Percentiles rank a stretch among this genome's conserved stretches.
phyloP scores from a whole-genome alignment of 805 yeast genomes.

The Komagataella phaffii region DNA sequence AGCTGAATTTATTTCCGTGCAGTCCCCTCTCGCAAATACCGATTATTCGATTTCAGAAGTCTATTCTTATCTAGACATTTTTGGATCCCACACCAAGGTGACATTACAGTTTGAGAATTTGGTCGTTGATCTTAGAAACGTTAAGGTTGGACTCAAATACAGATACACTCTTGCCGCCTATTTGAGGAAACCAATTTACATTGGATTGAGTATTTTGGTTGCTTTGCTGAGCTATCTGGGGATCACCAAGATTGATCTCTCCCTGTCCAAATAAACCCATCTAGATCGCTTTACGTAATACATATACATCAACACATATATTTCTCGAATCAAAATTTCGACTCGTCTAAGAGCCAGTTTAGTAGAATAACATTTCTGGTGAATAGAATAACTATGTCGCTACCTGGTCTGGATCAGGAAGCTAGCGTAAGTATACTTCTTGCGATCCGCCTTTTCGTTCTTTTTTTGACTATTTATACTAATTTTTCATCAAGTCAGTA shows the following conservation, averaged over 20 bases:
- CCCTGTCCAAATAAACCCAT: constrained; percentile 2
- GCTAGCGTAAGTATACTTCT: background rate
- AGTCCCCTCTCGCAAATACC: constrained; percentile 37
- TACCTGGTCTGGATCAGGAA: background rate
- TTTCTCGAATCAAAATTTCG: background rate
- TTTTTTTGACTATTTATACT: background rate
- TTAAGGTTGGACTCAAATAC: constrained; percentile 50
- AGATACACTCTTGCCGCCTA: constrained; percentile 38
- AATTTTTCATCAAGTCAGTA: background rate
- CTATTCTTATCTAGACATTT: constrained; percentile 56
- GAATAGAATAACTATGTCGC: background rate
- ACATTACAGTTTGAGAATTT: constrained; percentile 45
- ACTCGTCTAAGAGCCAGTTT: background rate
- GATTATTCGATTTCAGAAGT: constrained; percentile 15
- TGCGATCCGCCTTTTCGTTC: background rate
- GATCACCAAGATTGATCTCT: constrained; percentile 29
- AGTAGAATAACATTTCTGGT: background rate
- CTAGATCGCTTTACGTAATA: background rate
- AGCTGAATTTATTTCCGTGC: constrained; percentile 42
- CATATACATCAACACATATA: background rate
- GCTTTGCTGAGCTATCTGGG: constrained; percentile 44
- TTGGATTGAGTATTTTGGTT: constrained; percentile 47
- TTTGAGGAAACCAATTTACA: constrained; percentile 51
- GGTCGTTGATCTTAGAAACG: constrained; percentile 50
- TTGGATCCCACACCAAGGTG: constrained; percentile 67